A percentile compares a stretch with the other conserved stretches of the same genome.
Evolutionary conservation across 2,329 filamentous ascomycete species (phyloP).

Genomic region (Fusarium sp.): DNA sequence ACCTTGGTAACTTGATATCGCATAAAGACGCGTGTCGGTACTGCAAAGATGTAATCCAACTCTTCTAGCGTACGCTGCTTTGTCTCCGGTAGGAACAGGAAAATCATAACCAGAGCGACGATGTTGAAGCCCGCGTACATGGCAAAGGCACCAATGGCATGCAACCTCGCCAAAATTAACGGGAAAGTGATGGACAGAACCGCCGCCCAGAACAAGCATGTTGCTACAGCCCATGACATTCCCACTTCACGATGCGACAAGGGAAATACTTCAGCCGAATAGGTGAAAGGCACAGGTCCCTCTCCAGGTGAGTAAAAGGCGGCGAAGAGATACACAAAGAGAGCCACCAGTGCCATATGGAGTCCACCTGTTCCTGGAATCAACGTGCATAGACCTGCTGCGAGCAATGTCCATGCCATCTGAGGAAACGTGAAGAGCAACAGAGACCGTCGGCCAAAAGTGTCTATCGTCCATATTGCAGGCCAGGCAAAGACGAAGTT

Average conservation of each 20-base stretch:
- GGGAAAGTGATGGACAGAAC: constrained; percentile 74
- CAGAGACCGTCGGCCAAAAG: constrained; percentile 65
- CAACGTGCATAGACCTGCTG: constrained; percentile 62
- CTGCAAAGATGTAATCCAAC: constrained; percentile 71
- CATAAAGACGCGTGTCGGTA: constrained; percentile 68
- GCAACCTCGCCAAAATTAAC: constrained; percentile 61
- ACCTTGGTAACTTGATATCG: constrained; percentile 68
- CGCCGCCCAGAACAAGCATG: constrained; percentile 70
- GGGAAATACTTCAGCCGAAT: constrained; percentile 77
- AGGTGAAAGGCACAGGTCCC: constrained; percentile 75
- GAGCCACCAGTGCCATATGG: constrained; percentile 61
- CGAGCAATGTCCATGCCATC: constrained; percentile 57
- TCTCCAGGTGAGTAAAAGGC: constrained; percentile 67
- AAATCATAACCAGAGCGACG: constrained; percentile 66
- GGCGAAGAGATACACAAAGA: constrained; percentile 69
- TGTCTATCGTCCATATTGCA: constrained; percentile 70
- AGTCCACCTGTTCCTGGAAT: constrained; percentile 56
- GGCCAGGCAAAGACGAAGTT: constrained; percentile 71
- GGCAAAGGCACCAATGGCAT: constrained; percentile 63
- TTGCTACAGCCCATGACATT: constrained; percentile 77
- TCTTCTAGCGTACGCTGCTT: constrained; percentile 67
- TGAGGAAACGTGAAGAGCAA: constrained; percentile 59
- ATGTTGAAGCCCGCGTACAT: constrained; percentile 69
- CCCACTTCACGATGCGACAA: constrained; percentile 78
- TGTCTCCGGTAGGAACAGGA: constrained; percentile 69